phyloP scores from a whole-genome alignment of 805 yeast genomes.

The Cyberlindnera suaveolens region DNA sequence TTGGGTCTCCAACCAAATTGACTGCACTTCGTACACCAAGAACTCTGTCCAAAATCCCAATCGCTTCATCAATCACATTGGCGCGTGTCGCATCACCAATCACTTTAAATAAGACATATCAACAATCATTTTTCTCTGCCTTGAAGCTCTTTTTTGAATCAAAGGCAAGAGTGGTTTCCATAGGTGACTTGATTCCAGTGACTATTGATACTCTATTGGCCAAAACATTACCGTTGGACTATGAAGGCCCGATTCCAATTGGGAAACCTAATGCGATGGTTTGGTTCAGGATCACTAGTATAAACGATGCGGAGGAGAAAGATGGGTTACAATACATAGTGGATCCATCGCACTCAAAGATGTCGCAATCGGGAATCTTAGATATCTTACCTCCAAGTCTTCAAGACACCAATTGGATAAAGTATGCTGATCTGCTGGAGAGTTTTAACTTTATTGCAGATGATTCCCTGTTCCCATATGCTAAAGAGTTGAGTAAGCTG shows the following conservation, averaged over 20 bases:
- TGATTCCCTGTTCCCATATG: conserved; percentile 37
- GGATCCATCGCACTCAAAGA: conserved; percentile 61
- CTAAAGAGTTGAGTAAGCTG: conserved; percentile 45
- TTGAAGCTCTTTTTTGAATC: conserved; percentile 56
- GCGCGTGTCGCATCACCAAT: conserved; percentile 64
- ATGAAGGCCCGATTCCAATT: conserved; percentile 32
- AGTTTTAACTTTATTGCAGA: conserved; percentile 30
- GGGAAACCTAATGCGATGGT: conserved; percentile 70
- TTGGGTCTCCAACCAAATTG: conserved; percentile 30
- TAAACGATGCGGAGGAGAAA: conserved; percentile 28
- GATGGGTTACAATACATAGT: conserved; percentile 42
- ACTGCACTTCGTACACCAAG: conserved; percentile 14
- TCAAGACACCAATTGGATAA: conserved; percentile 33
- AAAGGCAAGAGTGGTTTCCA: conserved; percentile 48
- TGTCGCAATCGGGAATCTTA: conserved; percentile 59
- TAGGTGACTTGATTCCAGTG: conserved; percentile 72
- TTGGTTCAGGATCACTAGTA: conserved; percentile 72
- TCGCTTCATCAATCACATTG: conserved; percentile 60
- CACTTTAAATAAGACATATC: conserved; percentile 58
- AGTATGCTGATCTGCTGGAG: conserved; percentile 40
- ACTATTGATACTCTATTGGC: conserved; percentile 67
- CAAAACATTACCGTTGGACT: conserved; percentile 28
- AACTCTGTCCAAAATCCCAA: conserved; percentile 26
- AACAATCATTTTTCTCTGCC: conserved; percentile 54
- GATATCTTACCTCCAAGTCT: conserved; percentile 29